Evolutionary conservation across 768 basidiomycete species (phyloP).

Genomic region (Lyophyllum shimeji): DNA sequence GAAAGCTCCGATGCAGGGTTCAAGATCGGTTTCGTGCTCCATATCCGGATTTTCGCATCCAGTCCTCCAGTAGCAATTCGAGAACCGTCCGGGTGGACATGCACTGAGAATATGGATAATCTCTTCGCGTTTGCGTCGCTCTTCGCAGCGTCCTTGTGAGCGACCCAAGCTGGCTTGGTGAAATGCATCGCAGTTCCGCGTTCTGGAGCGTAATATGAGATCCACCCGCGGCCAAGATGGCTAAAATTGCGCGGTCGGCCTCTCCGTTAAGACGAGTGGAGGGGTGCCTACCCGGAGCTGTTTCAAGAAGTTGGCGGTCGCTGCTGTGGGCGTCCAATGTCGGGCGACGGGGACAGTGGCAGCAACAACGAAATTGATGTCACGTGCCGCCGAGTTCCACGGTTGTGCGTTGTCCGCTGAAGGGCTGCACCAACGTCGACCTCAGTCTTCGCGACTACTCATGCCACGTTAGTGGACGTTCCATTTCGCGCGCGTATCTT

Average conservation of each 20-base stretch:
- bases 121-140: conserved; percentile 62
- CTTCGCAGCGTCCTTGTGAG: conserved; percentile 74
- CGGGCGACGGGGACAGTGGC: no score
- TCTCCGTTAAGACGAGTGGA: no score
- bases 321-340: neutral
- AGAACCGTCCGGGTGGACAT: conserved; percentile 94
- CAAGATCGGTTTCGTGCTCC: conserved; percentile 96
- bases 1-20: conserved; percentile 64
- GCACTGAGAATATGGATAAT: conserved; percentile 87
- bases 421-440: no score
- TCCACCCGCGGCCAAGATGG: neutral
- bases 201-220: neutral
- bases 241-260: neutral
- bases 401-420: no score
- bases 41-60: conserved; percentile 94
- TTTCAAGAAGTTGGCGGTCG: neutral
- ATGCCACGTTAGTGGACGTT: no score
- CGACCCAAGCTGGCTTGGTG: conserved; percentile 88
- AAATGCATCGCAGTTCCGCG: conserved; percentile 60
- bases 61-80: conserved; percentile 97
- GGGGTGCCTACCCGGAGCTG: neutral
- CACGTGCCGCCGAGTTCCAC: neutral
- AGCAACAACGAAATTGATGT: neutral
- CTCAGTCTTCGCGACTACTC: no score
- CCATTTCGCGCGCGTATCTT: no score